phyloP scores from a whole-genome alignment of 2,329 filamentous ascomycete genomes.

The Bipolaris zeicola region DNA sequence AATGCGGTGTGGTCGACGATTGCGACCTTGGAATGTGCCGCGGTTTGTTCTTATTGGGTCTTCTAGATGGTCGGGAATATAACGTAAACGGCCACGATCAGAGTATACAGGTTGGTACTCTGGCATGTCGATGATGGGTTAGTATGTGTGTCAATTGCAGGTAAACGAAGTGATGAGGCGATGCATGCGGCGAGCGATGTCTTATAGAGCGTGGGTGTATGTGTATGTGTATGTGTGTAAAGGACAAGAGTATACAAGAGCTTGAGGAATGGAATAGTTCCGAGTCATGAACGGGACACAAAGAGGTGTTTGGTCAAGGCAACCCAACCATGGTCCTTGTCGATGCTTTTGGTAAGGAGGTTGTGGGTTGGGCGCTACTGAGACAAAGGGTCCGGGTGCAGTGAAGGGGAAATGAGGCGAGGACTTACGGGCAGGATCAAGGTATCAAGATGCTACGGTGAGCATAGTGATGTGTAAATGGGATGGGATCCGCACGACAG shows the following conservation, averaged over 20 bases:
- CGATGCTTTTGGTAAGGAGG: conserved; percentile 41
- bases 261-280: conserved; percentile 41
- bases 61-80: conserved; percentile 45
- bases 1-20: conserved; percentile 61
- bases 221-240: conserved; percentile 16
- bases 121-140: conserved; percentile 45
- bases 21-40: conserved; percentile 56
- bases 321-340: conserved; percentile 38
- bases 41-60: conserved; percentile 31
- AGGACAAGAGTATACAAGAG: conserved; percentile 21
- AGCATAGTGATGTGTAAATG: conserved; percentile 34
- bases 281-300: conserved; percentile 42
- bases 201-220: conserved; percentile 28
- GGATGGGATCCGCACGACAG: conserved; percentile 30
- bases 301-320: conserved; percentile 41
- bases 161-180: conserved; percentile 10
- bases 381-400: conserved; percentile 39
- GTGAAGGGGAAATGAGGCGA: conserved; percentile 44
- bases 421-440: conserved; percentile 38
- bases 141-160: conserved; percentile 33
- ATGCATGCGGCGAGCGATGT: conserved; percentile 23
- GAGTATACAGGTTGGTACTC: conserved; percentile 47
- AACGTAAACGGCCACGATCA: conserved; percentile 46
- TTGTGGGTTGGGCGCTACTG: conserved; percentile 27
- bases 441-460: conserved; percentile 26